Conservation (phyloP, 2,329 filamentous ascomycete genomes). For the Monilinia aucupariae region DNA sequence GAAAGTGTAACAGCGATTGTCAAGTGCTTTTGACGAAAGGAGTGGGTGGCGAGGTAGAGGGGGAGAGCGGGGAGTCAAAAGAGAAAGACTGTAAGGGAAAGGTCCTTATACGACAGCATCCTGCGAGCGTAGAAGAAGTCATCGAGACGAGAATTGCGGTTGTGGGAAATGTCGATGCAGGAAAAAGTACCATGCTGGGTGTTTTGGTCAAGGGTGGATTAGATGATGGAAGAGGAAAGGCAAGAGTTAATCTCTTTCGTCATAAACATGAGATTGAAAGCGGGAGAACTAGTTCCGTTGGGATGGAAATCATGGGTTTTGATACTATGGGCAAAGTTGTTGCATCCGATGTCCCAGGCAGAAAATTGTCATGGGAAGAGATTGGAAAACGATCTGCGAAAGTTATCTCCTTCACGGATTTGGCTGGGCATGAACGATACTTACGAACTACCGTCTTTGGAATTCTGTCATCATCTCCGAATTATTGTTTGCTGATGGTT, state of each 20-base stretch:
- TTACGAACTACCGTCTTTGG: slow-evolving; percentile 95
- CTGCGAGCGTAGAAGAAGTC: slow-evolving; percentile 72
- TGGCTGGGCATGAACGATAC: slow-evolving; percentile 94
- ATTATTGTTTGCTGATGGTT: slow-evolving; percentile 97
- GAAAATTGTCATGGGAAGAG: slow-evolving; percentile 93
- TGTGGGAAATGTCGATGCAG: slow-evolving; percentile 95
- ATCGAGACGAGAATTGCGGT: slow-evolving; percentile 96
- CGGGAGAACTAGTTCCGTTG: slow-evolving; percentile 89
- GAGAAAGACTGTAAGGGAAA: slow-evolving; percentile 66
- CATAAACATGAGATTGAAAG: slow-evolving; percentile 98
- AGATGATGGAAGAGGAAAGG: slow-evolving; percentile 89
- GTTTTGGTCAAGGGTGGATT: slow-evolving; percentile 93
- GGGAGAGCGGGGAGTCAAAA: slow-evolving; percentile 9
- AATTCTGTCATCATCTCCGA: slow-evolving; percentile 86
- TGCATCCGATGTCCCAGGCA: slow-evolving; percentile 72
- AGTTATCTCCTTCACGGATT: slow-evolving; percentile 92
- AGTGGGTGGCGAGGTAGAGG: slow-evolving; percentile 69
- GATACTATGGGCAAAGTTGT: slow-evolving; percentile 81
- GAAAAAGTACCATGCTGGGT: slow-evolving; percentile 92
- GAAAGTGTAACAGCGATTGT: slow-evolving; percentile 64
- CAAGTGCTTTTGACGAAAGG: slow-evolving; percentile 85
- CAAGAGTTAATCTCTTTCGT: slow-evolving; percentile 89
- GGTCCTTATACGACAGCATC: slow-evolving; percentile 71
- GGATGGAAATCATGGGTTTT: slow-evolving; percentile 99
- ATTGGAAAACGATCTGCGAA: slow-evolving; percentile 93